Base-by-base conservation (phyloP, 2,329 filamentous ascomycete genomes). In the Colletotrichum sublineola region DNA sequence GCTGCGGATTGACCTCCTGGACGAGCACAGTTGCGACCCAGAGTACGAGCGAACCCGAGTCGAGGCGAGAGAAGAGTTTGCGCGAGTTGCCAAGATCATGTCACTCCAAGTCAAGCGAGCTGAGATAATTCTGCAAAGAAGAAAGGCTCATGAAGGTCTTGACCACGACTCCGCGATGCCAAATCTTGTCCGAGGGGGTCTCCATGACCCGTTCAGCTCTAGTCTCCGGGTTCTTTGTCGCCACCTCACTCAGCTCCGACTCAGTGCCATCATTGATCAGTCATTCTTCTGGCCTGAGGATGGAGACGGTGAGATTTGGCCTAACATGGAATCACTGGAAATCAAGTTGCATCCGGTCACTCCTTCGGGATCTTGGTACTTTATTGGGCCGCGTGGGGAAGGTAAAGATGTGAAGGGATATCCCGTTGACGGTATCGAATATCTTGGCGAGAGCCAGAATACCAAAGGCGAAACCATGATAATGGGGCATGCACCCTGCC, bases 361-460 rank as follows among this genome's bases (percentile, higher is more conserved):
- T 12, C 63, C 63, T 14, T 24, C 40, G 12, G 63, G 63, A 5
- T 44, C 52, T 18, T 66, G 63, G 63, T 66, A 66, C 33, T 66
- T 66, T 36, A 8, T 38, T 31, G 63, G 63, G 20, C 63, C 52
- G 2, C 63, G 31, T 12, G 63, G 52, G 8, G 63, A 66, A 29
- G 63, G 63, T 8, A 36, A 15, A 11, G 29, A n/a, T 14, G 63
- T 66, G 5, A 52, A 58, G 9, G 63, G 63, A 0, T 66, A 58
- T 20, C 40, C 40, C 2, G 31, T 66, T 5, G 36, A 42, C 14
- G 63, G 50, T 0, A 15, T 66, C 20, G 52, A 46, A 38, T 57
- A 66, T 6, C 1, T n/a, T 15, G 29, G 14, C 12, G 20, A 48
- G 18, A 11, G 29, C n/a, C 31, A 46, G n/a, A 9, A 31, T 9